Base-by-base conservation (phyloP, 441 rosid species). In the Euphorbia corollata region DNA sequence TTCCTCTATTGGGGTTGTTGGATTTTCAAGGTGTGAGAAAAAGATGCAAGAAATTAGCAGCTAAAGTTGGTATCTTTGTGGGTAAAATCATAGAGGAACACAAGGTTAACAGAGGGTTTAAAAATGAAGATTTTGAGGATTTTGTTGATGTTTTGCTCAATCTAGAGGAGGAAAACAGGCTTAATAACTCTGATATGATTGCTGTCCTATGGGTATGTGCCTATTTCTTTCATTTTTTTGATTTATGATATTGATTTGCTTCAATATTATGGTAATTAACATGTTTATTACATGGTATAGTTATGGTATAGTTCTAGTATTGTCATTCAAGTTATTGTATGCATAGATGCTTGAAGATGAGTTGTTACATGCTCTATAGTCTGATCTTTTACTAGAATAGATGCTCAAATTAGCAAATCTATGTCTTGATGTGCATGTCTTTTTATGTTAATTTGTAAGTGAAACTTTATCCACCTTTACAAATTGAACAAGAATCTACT, bases 131-230 rank as follows among this genome's bases (percentile, higher is more conserved):
- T 11, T 54, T 41, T 4, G 79, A 79, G 18, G 88, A 87, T 63
- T 91, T 91, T 67, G 95, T 91, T 57, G 87, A 87, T 65, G 87
- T 91, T 0, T 74, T 91, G 82, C 96, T 89, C 60, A 80, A 81
- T 59, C 63, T 85, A 79, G 84, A 86, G 68, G 80, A 79, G 62
- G 86, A 83, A 2, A 82, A 86, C 64, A 73, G 59, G 67, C 77
- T 85, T 45, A 74, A 23, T 36, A 91, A 86, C 51, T 71, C 92
- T 9, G 98, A 91, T 67, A 86, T 89, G 85, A 79, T 86, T 58
- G 91, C 95, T 68, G 87, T 91, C 63, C 68, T 91, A 69, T 91
- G 94, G 91, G 98, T 89, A 81, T 20, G 71, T 24, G 1, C 6
- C 2, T 20, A 0, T n/a, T 30, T n/a, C 6, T 18, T 1, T 53